Conservation (phyloP, 306 rosid species). For the Pyrus pyrifolia region DNA sequence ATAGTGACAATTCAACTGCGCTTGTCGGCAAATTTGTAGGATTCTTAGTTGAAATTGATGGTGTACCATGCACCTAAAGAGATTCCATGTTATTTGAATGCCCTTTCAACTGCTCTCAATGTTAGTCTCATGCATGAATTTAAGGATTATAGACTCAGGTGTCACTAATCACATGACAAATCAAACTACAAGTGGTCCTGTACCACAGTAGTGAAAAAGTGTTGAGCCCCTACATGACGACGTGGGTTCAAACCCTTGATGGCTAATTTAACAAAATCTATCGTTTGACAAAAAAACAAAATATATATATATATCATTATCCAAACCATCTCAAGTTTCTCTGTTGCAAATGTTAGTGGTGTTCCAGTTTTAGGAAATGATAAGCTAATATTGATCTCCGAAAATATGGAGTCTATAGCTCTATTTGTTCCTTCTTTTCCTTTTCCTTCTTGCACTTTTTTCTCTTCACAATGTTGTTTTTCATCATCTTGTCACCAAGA, state of each 20-base stretch:
- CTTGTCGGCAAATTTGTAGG: no score
- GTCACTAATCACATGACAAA: background rate
- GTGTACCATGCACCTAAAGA: background rate
- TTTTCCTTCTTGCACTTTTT: background rate
- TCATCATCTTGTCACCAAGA: background rate
- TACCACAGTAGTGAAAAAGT: accelerated
- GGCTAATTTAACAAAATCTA: no score
- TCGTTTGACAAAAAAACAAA: no score
- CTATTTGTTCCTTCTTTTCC: background rate
- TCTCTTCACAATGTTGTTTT: background rate
- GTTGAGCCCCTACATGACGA: no score
- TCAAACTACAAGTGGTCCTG: background rate
- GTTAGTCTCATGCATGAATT: background rate
- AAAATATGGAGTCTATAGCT: background rate
- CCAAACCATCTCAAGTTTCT: background rate
- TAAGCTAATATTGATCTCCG: background rate
- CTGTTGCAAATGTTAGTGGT: background rate
- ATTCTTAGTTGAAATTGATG: no score
- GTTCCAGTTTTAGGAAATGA: background rate
- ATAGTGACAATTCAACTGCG: no score
- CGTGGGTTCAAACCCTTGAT: accelerated
- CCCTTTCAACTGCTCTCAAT: background rate
- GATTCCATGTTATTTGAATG: background rate
- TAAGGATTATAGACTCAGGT: background rate
- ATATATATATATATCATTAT: no score